Conservation (phyloP, 1,284 basidiomycete species). For the Puccinia hordei region DNA sequence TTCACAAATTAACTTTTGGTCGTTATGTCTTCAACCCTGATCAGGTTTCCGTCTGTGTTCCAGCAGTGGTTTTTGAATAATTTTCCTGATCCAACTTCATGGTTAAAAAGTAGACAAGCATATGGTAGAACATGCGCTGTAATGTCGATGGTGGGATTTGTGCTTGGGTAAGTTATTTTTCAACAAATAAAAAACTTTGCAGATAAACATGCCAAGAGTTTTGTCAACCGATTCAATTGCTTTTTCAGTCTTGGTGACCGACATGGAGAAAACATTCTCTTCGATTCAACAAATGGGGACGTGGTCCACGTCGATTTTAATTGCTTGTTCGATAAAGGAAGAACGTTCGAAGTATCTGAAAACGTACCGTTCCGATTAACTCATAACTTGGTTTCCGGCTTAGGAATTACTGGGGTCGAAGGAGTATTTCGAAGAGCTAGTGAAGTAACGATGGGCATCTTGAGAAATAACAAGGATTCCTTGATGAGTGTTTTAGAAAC, state of each 20-base stretch:
- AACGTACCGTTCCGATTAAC: constrained; percentile 93
- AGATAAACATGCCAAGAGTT: neutral
- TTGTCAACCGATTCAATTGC: neutral
- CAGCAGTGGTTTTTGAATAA: constrained; percentile 97
- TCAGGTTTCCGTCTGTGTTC: constrained; percentile 81
- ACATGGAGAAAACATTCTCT: constrained; percentile 94
- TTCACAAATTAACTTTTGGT: constrained; percentile 2
- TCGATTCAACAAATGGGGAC: constrained; percentile 85
- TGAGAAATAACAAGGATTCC: constrained; percentile 88
- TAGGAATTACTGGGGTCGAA: constrained; percentile 92
- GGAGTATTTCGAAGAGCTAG: constrained; percentile 90
- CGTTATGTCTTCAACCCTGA: neutral
- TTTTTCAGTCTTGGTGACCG: constrained; percentile 82
- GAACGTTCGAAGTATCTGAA: constrained; percentile 85
- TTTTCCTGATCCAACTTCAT: constrained; percentile 93
- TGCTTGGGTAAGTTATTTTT: constrained; percentile 83
- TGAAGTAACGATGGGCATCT: constrained; percentile 83
- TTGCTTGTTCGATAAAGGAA: constrained; percentile 95
- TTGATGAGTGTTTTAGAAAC: constrained; percentile 96
- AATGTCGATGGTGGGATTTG: constrained; percentile 98
- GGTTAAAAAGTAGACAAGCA: constrained; percentile 82
- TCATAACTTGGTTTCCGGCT: constrained; percentile 87
- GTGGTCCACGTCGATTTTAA: constrained; percentile 98
- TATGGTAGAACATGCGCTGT: constrained; percentile 91
- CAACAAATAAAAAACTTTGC: too few relatives aligned